Evolutionary conservation across 2,329 filamentous ascomycete genomes (phyloP).

Genomic region (Zasmidium citrigriseum): DNA sequence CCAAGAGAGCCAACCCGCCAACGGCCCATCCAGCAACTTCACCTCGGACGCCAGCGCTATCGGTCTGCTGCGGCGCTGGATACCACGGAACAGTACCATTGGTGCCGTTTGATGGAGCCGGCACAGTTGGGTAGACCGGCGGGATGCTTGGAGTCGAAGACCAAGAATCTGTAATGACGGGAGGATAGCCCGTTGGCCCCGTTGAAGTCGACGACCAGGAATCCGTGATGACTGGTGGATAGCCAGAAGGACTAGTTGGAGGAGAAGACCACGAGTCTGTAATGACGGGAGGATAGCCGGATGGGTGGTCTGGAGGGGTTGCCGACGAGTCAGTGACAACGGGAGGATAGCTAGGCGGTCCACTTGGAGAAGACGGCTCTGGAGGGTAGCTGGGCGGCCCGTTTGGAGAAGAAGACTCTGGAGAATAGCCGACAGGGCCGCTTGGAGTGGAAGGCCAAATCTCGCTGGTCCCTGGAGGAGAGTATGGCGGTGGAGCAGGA

Average conservation of each 20-base stretch:
- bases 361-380: neutral
- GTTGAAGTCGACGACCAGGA: neutral
- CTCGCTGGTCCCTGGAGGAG: neutral
- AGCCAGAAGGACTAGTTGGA: neutral
- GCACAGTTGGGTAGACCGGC: neutral
- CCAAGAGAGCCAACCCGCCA: neutral
- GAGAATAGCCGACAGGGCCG: neutral
- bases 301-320: too few species aligned
- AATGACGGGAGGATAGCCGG: neutral
- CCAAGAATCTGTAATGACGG: neutral
- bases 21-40: slow-evolving; percentile 2
- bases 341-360: neutral
- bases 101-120: neutral
- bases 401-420: too few species aligned
- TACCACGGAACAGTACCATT: slow-evolving; percentile 6
- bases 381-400: neutral
- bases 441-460: neutral
- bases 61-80: slow-evolving; percentile 9
- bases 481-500: neutral
- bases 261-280: neutral
- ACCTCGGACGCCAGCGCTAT: neutral
- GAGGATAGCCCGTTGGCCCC: neutral
- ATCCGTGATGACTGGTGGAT: neutral
- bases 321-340: neutral
- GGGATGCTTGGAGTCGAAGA: neutral